phyloP scores from a whole-genome alignment of 2,329 filamentous ascomycete species.

The Stemphylium vesicarium region DNA sequence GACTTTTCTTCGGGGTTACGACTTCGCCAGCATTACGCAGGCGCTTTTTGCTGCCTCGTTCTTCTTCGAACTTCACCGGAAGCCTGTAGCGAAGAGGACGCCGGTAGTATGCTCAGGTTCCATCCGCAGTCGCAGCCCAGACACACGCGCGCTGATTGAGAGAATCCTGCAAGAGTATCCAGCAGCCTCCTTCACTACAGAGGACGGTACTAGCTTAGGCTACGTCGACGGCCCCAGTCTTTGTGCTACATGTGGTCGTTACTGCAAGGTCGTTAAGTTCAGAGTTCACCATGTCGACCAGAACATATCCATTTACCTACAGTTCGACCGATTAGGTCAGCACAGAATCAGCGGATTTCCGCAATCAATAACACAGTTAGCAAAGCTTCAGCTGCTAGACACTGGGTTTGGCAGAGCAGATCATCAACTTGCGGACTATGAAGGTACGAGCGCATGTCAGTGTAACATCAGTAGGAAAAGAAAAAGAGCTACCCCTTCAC shows the following conservation, averaged over 20 bases:
- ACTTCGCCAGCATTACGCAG: conserved; percentile 12
- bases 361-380: conserved; percentile 8
- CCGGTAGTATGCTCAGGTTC: conserved; percentile 6
- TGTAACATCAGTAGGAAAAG: conserved; percentile 11
- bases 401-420: conserved; percentile 17
- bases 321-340: conserved; percentile 7
- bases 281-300: conserved; percentile 11
- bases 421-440: conserved; percentile 5
- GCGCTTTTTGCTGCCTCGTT: conserved; percentile 16
- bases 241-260: conserved; percentile 8
- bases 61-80: conserved; percentile 17
- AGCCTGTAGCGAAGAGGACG: neutral
- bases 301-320: conserved; percentile 10
- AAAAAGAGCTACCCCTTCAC: conserved; percentile 3
- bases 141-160: conserved; percentile 8
- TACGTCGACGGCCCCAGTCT: conserved; percentile 3
- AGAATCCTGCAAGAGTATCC: conserved; percentile 19
- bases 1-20: conserved; percentile 12
- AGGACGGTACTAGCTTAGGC: conserved; percentile 11
- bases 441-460: conserved; percentile 2
- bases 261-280: conserved; percentile 8
- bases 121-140: conserved; percentile 16
- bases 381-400: conserved; percentile 15
- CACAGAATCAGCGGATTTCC: conserved; percentile 22
- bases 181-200: conserved; percentile 10